Evolutionary conservation across 768 basidiomycete genomes (phyloP).

Genomic region (Ramaria sp.): DNA sequence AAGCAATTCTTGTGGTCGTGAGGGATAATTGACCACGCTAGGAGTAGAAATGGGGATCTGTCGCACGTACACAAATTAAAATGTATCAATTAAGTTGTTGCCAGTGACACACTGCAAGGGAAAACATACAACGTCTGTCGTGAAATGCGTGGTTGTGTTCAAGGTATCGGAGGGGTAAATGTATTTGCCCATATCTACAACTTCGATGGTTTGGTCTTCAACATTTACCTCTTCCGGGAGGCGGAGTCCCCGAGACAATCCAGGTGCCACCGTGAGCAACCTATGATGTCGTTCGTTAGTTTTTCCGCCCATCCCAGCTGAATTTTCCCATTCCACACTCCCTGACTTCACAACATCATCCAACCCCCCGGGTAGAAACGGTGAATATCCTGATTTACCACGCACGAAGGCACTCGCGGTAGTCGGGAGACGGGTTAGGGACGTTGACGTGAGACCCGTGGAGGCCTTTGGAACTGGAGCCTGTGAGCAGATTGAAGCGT

Average conservation of each 20-base stretch:
- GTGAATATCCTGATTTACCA: slow-evolving; percentile 87
- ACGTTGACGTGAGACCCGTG: slow-evolving; percentile 76
- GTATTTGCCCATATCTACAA: not conserved
- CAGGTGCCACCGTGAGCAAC: slow-evolving; percentile 50
- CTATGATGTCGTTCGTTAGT: slow-evolving; percentile 24
- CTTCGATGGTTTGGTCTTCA: not conserved
- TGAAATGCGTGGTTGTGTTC: too few relatives aligned
- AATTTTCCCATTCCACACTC: slow-evolving; percentile 25
- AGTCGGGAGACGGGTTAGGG: slow-evolving; percentile 75
- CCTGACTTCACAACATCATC: slow-evolving; percentile 42
- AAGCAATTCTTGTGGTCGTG: not conserved
- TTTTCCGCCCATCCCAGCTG: slow-evolving; percentile 20
- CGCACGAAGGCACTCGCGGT: slow-evolving; percentile 75
- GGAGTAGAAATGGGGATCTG: not conserved
- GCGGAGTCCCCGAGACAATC: slow-evolving; percentile 69
- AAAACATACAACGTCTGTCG: too few relatives aligned
- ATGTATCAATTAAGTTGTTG: too few relatives aligned
- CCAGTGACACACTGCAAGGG: too few relatives aligned
- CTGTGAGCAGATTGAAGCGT: slow-evolving; percentile 24
- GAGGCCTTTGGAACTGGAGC: slow-evolving; percentile 41
- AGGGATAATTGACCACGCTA: not conserved
- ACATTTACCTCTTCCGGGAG: slow-evolving; percentile 28
- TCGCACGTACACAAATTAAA: not conserved
- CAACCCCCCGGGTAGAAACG: slow-evolving; percentile 91
- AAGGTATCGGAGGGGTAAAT: too few relatives aligned